Conservation (phyloP, 129 eudicot species). For the Pulicaria dysenterica region DNA sequence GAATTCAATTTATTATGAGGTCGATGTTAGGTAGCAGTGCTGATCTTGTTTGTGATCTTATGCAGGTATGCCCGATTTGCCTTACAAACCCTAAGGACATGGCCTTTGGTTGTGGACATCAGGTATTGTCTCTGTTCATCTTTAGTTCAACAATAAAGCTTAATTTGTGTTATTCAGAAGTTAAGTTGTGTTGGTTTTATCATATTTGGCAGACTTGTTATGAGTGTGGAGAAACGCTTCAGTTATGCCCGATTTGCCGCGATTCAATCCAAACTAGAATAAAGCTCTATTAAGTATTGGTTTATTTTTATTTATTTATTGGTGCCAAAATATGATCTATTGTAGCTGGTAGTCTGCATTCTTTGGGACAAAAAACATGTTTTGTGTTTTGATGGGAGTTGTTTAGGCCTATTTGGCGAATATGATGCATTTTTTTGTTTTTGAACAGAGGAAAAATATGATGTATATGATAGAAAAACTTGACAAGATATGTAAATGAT, state of each 20-base stretch:
- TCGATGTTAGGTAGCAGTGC: background rate
- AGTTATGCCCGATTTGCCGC: conserved; percentile 85
- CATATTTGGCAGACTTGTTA: conserved; percentile 70
- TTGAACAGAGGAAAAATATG: too few species aligned
- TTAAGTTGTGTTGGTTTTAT: conserved; percentile 3
- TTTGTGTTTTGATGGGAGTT: background rate
- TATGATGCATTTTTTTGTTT: background rate
- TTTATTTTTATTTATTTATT: background rate
- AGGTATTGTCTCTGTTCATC: conserved; percentile 49
- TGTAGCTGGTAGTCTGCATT: conserved; percentile 16
- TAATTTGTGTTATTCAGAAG: background rate
- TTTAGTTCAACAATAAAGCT: background rate
- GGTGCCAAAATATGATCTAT: conserved; percentile 7
- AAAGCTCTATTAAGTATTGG: conserved; percentile 64
- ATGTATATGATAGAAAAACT: too few species aligned
- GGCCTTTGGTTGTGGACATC: conserved; percentile 99
- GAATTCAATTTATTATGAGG: background rate
- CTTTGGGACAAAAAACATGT: conserved; percentile 14
- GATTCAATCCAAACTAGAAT: conserved; percentile 72
- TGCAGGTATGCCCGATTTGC: conserved; percentile 94
- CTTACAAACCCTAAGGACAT: conserved; percentile 70
- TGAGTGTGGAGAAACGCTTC: conserved; percentile 75
- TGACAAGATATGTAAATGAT: background rate
- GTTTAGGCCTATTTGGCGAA: conserved; percentile 1
- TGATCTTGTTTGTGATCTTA: conserved; percentile 19